phyloP scores from a whole-genome alignment of 805 yeast species.

The Wickerhamomyces pijperi region DNA sequence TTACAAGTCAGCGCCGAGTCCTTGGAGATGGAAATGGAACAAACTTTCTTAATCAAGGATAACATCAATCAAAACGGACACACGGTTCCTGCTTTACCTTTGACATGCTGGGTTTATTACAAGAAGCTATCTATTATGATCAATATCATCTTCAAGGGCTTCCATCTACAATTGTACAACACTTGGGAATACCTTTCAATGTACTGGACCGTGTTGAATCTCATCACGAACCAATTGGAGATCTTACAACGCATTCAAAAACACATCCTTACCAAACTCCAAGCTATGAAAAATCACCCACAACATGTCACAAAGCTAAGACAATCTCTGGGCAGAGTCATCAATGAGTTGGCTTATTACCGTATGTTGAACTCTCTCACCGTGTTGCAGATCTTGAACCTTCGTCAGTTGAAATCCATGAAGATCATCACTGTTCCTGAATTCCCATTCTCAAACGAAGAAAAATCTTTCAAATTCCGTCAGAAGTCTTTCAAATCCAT shows the following conservation, averaged over 20 bases:
- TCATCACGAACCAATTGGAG: conserved; percentile 37
- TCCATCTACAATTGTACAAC: conserved; percentile 64
- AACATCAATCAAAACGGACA: conserved; percentile 12
- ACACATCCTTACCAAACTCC: conserved; percentile 24
- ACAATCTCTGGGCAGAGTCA: neutral
- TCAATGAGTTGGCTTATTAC: conserved; percentile 11
- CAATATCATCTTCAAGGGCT: conserved; percentile 60
- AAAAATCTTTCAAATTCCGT: conserved; percentile 40
- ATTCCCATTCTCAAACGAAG: conserved; percentile 18
- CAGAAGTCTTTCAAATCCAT: conserved; percentile 73
- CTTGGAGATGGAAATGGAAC: conserved; percentile 38
- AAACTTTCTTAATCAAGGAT: conserved; percentile 23
- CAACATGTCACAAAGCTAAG: conserved; percentile 14
- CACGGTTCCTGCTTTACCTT: conserved; percentile 39
- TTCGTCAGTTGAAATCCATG: conserved; percentile 17
- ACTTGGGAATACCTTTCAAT: conserved; percentile 57
- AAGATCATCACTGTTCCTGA: conserved; percentile 18
- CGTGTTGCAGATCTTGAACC: conserved; percentile 23
- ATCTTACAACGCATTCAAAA: conserved; percentile 24
- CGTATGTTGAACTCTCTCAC: conserved; percentile 19
- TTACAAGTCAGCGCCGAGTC: conserved; percentile 66
- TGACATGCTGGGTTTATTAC: conserved; percentile 59
- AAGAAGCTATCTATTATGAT: conserved; percentile 63
- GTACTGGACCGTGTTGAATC: conserved; percentile 55
- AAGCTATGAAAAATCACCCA: conserved; percentile 17